Evolutionary conservation across 306 rosid genomes (phyloP).

Genomic region (Medicago arabica): DNA sequence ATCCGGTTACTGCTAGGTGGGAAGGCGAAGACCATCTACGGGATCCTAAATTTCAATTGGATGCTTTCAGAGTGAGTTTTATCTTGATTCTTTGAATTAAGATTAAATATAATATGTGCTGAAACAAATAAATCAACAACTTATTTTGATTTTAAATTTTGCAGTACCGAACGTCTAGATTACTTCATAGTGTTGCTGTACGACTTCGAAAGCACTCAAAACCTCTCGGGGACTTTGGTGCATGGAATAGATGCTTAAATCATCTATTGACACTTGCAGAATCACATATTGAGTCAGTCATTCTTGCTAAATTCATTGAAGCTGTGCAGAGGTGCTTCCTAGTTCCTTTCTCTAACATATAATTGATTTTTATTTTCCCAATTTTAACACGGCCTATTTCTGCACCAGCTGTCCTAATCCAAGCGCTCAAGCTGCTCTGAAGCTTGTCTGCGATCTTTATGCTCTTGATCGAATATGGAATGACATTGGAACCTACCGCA

Average conservation of each 20-base stretch:
- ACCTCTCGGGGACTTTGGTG: slow-evolving; percentile 85
- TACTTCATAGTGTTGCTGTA: slow-evolving; percentile 90
- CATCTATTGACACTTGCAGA: slow-evolving; percentile 96
- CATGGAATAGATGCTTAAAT: slow-evolving; percentile 98
- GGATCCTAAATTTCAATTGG: slow-evolving; percentile 94
- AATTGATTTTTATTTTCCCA: slow-evolving; percentile 32
- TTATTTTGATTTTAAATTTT: slow-evolving; percentile 35
- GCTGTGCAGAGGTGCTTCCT: slow-evolving; percentile 74
- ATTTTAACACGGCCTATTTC: slow-evolving; percentile 37
- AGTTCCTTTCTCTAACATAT: slow-evolving; percentile 26
- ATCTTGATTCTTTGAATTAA: slow-evolving; percentile 23
- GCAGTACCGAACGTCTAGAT: slow-evolving; percentile 93
- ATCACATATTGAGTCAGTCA: slow-evolving; percentile 89
- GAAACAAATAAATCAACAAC: slow-evolving; percentile 21
- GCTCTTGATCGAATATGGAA: slow-evolving; percentile 96
- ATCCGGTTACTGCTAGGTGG: slow-evolving; percentile 94
- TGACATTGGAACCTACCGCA: slow-evolving; percentile 97
- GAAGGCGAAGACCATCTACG: slow-evolving; percentile 85
- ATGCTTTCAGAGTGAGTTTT: slow-evolving; percentile 94
- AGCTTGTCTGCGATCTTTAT: slow-evolving; percentile 90
- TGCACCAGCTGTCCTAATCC: slow-evolving; percentile 76
- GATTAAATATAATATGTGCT: background rate
- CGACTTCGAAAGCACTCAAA: slow-evolving; percentile 88
- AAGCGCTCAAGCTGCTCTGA: slow-evolving; percentile 81
- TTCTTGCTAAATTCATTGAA: slow-evolving; percentile 90